These are phyloP conservation scores for Globisporangium cystogenes DNA, from an alignment of 352 stramenopile genomes.

Conservation along the genomic window DNA sequence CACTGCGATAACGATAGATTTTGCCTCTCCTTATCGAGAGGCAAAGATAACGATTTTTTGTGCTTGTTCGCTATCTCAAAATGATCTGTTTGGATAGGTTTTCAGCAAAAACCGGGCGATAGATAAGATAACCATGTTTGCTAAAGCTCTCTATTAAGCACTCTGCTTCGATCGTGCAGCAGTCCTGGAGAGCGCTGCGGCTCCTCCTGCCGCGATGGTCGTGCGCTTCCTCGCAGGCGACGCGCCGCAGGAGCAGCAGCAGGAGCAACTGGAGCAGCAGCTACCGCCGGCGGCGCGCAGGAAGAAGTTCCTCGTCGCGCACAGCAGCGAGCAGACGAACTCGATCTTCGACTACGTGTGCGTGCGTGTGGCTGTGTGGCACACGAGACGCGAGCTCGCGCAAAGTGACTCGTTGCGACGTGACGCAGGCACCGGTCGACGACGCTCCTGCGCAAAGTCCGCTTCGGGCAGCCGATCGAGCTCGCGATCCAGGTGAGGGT, in stretches of 20 bases:
- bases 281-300: too few relatives aligned
- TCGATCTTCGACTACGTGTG: slow-evolving; percentile 73
- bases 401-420: background rate
- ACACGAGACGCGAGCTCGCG: background rate
- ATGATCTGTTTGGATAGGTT: too few relatives aligned
- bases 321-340: slow-evolving; percentile 20
- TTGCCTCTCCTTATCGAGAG: too few relatives aligned
- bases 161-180: too few relatives aligned
- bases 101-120: too few relatives aligned
- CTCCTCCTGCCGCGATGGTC: background rate
- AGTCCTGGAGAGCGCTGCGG: too few relatives aligned
- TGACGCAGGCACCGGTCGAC: slow-evolving; percentile 39
- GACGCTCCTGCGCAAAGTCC: slow-evolving; percentile 47
- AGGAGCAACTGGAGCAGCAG: too few relatives aligned
- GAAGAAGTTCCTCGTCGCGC: slow-evolving; percentile 28
- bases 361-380: slow-evolving; percentile 3
- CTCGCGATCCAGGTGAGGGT: slow-evolving; percentile 27
- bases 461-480: slow-evolving; percentile 46
- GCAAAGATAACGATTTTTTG: too few relatives aligned
- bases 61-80: too few relatives aligned
- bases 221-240: slow-evolving; percentile 10
- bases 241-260: slow-evolving; percentile 1
- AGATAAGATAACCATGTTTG: too few relatives aligned
- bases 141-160: too few relatives aligned
- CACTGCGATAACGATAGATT: too few relatives aligned